phyloP scores from a whole-genome alignment of 164 flowering plant species.

The Aristolochia californica region DNA sequence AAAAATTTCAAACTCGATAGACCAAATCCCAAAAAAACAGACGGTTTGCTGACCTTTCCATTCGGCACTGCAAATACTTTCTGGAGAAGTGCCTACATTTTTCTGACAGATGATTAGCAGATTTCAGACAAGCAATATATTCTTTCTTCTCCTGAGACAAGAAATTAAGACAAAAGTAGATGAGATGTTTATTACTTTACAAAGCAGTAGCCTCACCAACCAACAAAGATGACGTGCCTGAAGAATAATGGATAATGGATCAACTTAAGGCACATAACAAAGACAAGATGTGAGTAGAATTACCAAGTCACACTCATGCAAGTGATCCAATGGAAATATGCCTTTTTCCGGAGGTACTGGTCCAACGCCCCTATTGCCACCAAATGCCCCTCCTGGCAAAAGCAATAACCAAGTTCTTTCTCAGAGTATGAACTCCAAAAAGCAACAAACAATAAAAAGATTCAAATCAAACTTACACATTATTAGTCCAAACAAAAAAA shows the following conservation, averaged over 20 bases:
- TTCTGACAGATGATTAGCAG: constrained; percentile 64
- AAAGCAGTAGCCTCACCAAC: background rate
- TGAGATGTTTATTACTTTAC: no score
- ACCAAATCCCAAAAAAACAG: background rate
- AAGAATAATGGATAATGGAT: background rate
- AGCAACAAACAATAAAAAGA: no score
- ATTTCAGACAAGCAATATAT: constrained; percentile 65
- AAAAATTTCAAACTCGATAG: no score
- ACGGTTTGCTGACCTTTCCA: constrained; percentile 53
- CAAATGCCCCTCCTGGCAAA: constrained; percentile 82
- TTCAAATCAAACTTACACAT: no score
- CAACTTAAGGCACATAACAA: background rate
- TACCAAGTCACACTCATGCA: constrained; percentile 86
- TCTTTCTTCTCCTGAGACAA: constrained; percentile 74
- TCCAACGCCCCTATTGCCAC: constrained; percentile 75
- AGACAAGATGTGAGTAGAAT: background rate
- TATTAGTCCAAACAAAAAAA: no score
- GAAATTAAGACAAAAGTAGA: background rate
- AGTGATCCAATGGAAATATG: constrained; percentile 83
- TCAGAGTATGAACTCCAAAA: no score
- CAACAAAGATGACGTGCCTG: background rate
- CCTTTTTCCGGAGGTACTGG: constrained; percentile 97
- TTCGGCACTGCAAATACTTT: constrained; percentile 82
- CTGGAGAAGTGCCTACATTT: constrained; percentile 66
- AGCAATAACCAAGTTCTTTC: no score